Base-by-base conservation (phyloP, 2,329 filamentous ascomycete species). In the Curvularia hawaiiensis region DNA sequence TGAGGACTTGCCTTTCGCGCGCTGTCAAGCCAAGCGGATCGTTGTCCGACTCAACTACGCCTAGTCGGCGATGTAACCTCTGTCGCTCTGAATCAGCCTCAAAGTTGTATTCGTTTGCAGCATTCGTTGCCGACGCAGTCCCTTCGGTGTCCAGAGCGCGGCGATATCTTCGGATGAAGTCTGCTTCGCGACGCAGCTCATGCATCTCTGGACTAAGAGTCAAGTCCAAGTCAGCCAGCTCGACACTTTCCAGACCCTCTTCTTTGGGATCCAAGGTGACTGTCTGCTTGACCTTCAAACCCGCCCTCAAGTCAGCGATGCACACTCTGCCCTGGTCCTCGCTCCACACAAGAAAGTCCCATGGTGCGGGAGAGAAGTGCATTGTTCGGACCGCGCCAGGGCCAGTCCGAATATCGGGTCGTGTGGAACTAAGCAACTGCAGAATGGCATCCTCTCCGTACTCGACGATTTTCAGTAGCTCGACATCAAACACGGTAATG, bases 291-390 rank as follows among this genome's bases (percentile, higher is more conserved):
- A 85, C 82, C 46, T 83, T 80, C 60, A 91, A 87, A 22, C 88
- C 85, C 64, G 81, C 84, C 30, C 90, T 84, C 49, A 91, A 78
- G 74, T 95, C 91, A 5, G 89, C 89, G 39, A 94, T 81, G 38
- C 90, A 91, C 16, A 93, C 82, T 54, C 87, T 83, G 3, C 89
- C 90, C 61, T 90, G 88, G 68, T 97, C 91, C 76, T 99, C 95
- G 9, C 92, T 91, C 93, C 95, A 98, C 7, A 96, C 90, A 40
- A 99, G 80, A 18, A 99, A 84, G 72, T 97, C 94, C 81, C 89
- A 94, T 0, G 93, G 91, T 1, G 90, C 90, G 0, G 94, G 93
- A 4, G 91, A 92, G 73, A 99, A 99, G 1, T 89, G 84, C 90
- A 98, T 96, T 60, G 92, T 91, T 60, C 95, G 86, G 52, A 98